These are phyloP conservation scores for Pleurotus sapidus DNA, from an alignment of 768 basidiomycete species.

Conservation along the genomic window DNA sequence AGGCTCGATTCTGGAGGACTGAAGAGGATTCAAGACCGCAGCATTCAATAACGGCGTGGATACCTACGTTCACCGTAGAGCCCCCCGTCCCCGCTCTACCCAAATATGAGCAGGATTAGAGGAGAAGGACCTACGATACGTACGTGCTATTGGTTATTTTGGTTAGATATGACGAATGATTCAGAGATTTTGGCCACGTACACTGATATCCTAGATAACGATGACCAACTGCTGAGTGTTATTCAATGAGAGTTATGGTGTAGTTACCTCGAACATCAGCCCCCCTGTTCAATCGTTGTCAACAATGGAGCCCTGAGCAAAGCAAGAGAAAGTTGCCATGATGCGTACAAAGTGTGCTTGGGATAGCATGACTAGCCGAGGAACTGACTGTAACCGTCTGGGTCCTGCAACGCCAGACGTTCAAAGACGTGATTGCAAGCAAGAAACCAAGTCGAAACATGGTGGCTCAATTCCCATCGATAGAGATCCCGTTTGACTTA, in stretches of 20 bases:
- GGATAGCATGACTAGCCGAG: slow-evolving; percentile 50
- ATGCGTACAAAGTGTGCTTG: slow-evolving; percentile 48
- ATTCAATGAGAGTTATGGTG: background rate
- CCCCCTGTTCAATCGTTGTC: slow-evolving; percentile 31
- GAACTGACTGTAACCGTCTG: slow-evolving; percentile 38
- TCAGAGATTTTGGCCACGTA: slow-evolving; percentile 25
- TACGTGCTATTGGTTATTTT: slow-evolving; percentile 26
- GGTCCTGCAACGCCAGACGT: background rate
- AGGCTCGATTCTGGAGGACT: slow-evolving; percentile 70
- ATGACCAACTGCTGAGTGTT: background rate
- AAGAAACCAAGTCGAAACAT: background rate
- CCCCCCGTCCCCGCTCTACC: slow-evolving; percentile 64
- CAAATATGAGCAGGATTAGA: background rate
- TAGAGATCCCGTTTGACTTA: too few species aligned
- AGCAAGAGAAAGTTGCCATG: background rate
- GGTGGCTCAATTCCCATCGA: background rate
- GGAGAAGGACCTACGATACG: slow-evolving; percentile 4
- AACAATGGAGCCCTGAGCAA: background rate
- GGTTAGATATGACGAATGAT: background rate
- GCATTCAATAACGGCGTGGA: background rate
- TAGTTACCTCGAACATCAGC: slow-evolving; percentile 56
- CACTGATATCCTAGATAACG: slow-evolving; percentile 53
- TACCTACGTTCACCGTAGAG: slow-evolving; percentile 57
- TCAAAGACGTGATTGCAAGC: background rate
- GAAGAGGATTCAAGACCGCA: background rate